Conservation (phyloP, 176 grass and related monocot genomes). For the Triticum dicoccoides region DNA sequence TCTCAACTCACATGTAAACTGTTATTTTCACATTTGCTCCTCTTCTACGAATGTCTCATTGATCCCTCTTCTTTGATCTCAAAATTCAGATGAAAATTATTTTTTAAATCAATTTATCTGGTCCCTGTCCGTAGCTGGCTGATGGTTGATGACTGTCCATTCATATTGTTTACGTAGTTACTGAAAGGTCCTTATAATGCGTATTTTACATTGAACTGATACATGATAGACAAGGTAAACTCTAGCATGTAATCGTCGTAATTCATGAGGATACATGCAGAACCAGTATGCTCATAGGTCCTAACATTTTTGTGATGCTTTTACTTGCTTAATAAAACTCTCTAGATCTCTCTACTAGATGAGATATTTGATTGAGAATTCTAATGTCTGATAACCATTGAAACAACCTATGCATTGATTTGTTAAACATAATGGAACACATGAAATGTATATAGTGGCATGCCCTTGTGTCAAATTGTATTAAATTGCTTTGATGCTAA, state of each 20-base stretch:
- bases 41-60: not conserved
- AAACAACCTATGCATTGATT: not conserved
- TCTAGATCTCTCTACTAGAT: not conserved
- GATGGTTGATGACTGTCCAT: not conserved
- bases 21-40: not conserved
- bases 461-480: not conserved
- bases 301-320: not conserved
- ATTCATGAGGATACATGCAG: not conserved
- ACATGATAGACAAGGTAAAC: not conserved
- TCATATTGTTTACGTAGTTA: not conserved
- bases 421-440: not conserved
- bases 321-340: not conserved
- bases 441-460: not conserved
- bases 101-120: not conserved
- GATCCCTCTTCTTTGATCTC: not conserved
- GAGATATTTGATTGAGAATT: not conserved
- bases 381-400: not conserved
- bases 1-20: not conserved
- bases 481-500: conserved; percentile 24
- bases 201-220: not conserved
- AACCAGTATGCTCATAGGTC: not conserved
- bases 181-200: not conserved
- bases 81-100: not conserved
- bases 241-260: not conserved
- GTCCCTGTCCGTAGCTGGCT: not conserved